Percentiles rank a stretch among this genome's conserved stretches.
Evolutionary conservation across 1,284 basidiomycete genomes (phyloP).

Genomic region (Butyriboletus pseudospeciosus): DNA sequence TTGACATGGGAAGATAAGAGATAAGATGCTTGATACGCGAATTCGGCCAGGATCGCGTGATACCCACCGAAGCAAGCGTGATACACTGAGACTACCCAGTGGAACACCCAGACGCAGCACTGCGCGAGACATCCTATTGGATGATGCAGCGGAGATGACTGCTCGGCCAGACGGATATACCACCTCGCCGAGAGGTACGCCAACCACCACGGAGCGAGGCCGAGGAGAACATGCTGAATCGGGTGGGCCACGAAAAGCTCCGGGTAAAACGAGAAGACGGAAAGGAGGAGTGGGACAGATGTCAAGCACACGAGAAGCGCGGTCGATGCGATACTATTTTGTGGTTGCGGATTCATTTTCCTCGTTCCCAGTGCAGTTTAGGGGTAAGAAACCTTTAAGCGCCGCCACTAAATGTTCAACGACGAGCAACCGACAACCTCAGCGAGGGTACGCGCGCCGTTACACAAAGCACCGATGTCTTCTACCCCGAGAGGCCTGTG

Average conservation of each 20-base stretch:
- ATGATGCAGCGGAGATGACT: constrained; percentile 26
- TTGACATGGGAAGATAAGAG: not conserved
- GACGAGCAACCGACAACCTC: no score
- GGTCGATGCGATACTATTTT: not conserved
- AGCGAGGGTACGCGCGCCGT: no score
- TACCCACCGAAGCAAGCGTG: constrained; percentile 21
- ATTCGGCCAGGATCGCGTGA: not conserved
- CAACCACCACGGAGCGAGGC: constrained; percentile 22
- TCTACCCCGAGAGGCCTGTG: no score
- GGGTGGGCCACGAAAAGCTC: constrained; percentile 13
- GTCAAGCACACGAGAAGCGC: constrained; percentile 14
- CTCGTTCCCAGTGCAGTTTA: not conserved
- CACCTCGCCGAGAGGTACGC: constrained; percentile 21
- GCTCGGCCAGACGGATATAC: constrained; percentile 23
- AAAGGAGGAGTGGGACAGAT: constrained; percentile 17
- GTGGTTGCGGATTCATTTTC: constrained; percentile 7
- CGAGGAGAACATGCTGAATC: constrained; percentile 13
- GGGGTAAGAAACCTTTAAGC: constrained; percentile 2
- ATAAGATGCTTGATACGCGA: not conserved
- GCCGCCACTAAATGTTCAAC: constrained; percentile 7
- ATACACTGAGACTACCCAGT: constrained; percentile 23
- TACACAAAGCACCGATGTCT: no score
- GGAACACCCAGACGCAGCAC: constrained; percentile 25
- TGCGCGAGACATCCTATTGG: constrained; percentile 26
- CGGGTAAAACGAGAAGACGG: constrained; percentile 14